Conservation (phyloP, 768 basidiomycete species). For the Agrocybe pediades region DNA sequence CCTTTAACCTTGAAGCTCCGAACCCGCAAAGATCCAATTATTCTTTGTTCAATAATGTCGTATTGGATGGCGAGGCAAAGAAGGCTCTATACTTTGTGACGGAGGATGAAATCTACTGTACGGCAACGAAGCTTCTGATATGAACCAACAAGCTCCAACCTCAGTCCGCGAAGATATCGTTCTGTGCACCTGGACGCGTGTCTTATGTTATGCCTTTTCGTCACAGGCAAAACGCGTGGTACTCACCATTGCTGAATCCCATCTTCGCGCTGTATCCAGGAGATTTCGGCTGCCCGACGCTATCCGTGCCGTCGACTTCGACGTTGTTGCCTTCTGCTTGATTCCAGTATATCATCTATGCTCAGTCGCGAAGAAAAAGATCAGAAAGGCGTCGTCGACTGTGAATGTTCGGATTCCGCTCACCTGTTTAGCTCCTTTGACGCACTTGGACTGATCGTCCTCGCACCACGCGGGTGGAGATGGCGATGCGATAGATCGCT, state of each 20-base stretch:
- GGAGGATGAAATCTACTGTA: too few species aligned
- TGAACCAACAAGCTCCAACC: too few species aligned
- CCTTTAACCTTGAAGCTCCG: background rate
- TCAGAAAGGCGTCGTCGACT: background rate
- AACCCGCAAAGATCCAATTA: too few species aligned
- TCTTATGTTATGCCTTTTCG: too few species aligned
- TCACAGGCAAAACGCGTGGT: too few species aligned
- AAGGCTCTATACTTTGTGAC: too few species aligned
- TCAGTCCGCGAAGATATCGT: too few species aligned
- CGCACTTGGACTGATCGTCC: conserved; percentile 28
- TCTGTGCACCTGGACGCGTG: too few species aligned
- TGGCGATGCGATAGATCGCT: conserved; percentile 22
- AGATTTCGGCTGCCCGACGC: conserved; percentile 38
- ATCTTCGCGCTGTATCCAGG: conserved; percentile 32
- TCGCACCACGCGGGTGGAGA: conserved; percentile 37
- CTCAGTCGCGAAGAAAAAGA: background rate
- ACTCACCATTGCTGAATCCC: conserved; percentile 28
- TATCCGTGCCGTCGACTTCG: conserved; percentile 34
- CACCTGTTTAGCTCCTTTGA: conserved; percentile 34
- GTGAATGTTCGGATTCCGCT: background rate
- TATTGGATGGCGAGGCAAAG: background rate
- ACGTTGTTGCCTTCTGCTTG: conserved; percentile 40
- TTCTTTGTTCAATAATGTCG: background rate
- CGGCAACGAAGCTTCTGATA: too few species aligned
- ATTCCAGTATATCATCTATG: conserved; percentile 37